A percentile compares a stretch with the other conserved stretches of the same genome.
Conservation (phyloP, 768 basidiomycete species). For the Vararia minispora region DNA sequence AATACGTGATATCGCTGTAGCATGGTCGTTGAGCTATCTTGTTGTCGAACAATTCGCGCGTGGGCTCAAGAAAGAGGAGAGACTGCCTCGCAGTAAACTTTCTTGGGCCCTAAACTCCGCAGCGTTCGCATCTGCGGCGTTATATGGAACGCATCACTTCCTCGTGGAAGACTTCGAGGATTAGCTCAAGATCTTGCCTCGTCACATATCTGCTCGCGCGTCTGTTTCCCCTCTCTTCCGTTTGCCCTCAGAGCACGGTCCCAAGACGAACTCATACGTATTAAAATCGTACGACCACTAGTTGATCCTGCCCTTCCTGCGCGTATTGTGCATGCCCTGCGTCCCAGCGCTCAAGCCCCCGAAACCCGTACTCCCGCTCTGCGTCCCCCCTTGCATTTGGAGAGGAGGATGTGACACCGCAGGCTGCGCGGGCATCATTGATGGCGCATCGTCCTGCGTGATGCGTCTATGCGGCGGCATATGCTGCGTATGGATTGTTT, state of each 20-base stretch:
- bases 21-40: slow-evolving; percentile 37
- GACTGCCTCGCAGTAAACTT: slow-evolving; percentile 21
- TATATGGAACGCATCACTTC: slow-evolving; percentile 18
- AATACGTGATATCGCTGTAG: slow-evolving; percentile 14
- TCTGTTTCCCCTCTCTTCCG: too few species aligned
- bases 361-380: too few species aligned
- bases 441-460: slow-evolving; percentile 85
- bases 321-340: too few species aligned
- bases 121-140: slow-evolving; percentile 15
- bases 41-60: slow-evolving; percentile 22
- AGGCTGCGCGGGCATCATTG: slow-evolving; percentile 67
- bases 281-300: too few species aligned
- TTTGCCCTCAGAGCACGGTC: too few species aligned
- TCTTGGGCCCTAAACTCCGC: slow-evolving; percentile 24
- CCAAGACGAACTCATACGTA: too few species aligned
- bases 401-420: too few species aligned
- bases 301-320: too few species aligned
- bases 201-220: too few species aligned
- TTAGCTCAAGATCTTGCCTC: too few species aligned
- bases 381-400: too few species aligned
- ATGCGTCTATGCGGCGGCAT: slow-evolving; percentile 82
- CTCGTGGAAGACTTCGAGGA: slow-evolving; percentile 10
- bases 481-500: slow-evolving; percentile 47
- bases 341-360: too few species aligned
- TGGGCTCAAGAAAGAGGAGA: slow-evolving; percentile 21